phyloP scores from a whole-genome alignment of 495 filamentous ascomycete species.

The Trichoderma asperelloides region DNA sequence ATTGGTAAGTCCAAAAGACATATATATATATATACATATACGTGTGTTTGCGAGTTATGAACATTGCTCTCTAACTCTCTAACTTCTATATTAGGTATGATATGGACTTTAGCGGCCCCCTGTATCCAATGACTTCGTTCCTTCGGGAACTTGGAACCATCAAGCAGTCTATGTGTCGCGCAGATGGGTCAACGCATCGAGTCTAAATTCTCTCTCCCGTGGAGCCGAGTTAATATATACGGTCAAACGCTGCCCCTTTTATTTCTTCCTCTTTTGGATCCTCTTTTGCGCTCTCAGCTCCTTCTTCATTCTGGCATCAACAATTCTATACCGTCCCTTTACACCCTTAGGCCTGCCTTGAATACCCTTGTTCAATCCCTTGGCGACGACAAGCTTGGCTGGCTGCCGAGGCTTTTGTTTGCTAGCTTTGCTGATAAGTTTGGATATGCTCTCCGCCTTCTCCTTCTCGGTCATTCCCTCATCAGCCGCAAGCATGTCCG shows the following conservation, averaged over 20 bases:
- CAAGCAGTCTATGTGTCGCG: background rate
- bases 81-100: slow-evolving; percentile 46
- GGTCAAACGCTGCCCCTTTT: too few species aligned
- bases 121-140: slow-evolving; percentile 49
- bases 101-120: slow-evolving; percentile 54
- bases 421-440: slow-evolving; percentile 68
- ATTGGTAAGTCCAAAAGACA: slow-evolving; percentile 47
- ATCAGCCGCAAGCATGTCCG: slow-evolving; percentile 73
- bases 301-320: slow-evolving; percentile 96
- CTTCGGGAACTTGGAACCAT: slow-evolving; percentile 28
- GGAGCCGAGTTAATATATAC: background rate
- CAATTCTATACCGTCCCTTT: slow-evolving; percentile 98
- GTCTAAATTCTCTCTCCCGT: background rate
- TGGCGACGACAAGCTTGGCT: slow-evolving; percentile 84
- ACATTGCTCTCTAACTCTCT: background rate
- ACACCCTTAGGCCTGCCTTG: slow-evolving; percentile 67
- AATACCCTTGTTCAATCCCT: slow-evolving; percentile 75
- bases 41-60: background rate
- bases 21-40: too few species aligned
- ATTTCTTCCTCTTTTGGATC: slow-evolving; percentile 32
- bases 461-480: slow-evolving; percentile 90
- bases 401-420: slow-evolving; percentile 80
- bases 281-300: slow-evolving; percentile 89
- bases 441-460: slow-evolving; percentile 76
- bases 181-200: background rate